Conservation (phyloP, 495 filamentous ascomycete species). For the Aspergillus mulundensis region DNA sequence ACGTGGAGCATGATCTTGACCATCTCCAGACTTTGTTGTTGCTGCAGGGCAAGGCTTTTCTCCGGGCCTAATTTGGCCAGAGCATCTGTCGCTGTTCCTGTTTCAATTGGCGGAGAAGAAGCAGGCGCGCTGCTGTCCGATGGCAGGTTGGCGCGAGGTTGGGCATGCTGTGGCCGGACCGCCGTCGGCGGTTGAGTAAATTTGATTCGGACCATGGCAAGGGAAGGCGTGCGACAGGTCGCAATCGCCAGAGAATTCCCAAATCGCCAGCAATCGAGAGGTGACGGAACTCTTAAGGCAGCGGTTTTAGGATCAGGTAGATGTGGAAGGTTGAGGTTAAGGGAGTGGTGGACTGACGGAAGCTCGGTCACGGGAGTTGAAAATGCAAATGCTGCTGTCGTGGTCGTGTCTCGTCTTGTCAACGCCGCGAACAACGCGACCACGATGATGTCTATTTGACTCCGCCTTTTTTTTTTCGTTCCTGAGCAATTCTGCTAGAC, state of each 20-base stretch:
- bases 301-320: background rate
- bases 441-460: background rate
- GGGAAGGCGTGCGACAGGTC: background rate
- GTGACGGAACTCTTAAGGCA: background rate
- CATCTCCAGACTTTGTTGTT: slow-evolving; percentile 47
- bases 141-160: background rate
- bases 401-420: background rate
- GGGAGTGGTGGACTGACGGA: slow-evolving; percentile 2
- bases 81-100: slow-evolving; percentile 15
- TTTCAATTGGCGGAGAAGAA: slow-evolving; percentile 10
- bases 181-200: slow-evolving; percentile 19
- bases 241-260: background rate
- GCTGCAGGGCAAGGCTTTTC: slow-evolving; percentile 14
- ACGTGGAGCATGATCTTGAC: slow-evolving; percentile 46
- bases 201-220: slow-evolving; percentile 25
- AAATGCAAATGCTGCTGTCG: background rate
- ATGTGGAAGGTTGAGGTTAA: background rate
- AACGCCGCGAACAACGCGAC: background rate
- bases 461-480: background rate
- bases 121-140: background rate
- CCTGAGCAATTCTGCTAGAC: background rate
- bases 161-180: slow-evolving; percentile 18
- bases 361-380: slow-evolving; percentile 14
- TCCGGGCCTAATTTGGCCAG: slow-evolving; percentile 5
- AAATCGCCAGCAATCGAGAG: background rate